These are phyloP conservation scores for Boletus rubescentipes DNA, from an alignment of 768 basidiomycete species.

Conservation along the genomic window DNA sequence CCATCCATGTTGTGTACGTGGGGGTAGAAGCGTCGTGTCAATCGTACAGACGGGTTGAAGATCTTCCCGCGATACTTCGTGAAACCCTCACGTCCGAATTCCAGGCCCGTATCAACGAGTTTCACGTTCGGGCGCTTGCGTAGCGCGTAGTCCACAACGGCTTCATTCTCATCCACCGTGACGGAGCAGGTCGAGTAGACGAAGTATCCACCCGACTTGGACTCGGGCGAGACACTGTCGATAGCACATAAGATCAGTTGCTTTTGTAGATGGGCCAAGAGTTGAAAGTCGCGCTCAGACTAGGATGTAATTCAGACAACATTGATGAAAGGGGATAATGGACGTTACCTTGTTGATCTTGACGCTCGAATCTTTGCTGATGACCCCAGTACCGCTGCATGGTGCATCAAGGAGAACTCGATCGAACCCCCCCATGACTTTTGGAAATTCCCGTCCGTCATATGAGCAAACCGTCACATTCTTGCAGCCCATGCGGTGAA, in stretches of 20 bases:
- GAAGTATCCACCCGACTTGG: constrained; percentile 88
- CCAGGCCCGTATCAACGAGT: constrained; percentile 89
- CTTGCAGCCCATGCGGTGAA: constrained; percentile 96
- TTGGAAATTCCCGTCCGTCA: constrained; percentile 96
- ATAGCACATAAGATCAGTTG: constrained; percentile 98
- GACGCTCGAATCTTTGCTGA: constrained; percentile 95
- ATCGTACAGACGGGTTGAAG: constrained; percentile 73
- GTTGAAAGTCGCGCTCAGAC: constrained; percentile 93
- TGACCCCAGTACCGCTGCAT: constrained; percentile 97
- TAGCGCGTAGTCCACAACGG: constrained; percentile 96
- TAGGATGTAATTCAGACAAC: constrained; percentile 31
- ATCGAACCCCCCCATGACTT: constrained; percentile 98
- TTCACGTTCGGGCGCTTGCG: constrained; percentile 91
- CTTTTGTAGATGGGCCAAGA: constrained; percentile 97
- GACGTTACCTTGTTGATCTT: constrained; percentile 90
- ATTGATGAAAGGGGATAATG: not conserved
- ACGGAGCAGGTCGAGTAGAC: constrained; percentile 99
- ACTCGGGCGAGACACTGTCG: constrained; percentile 88
- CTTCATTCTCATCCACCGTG: constrained; percentile 97
- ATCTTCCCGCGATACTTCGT: constrained; percentile 87
- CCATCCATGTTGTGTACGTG: constrained; percentile 99
- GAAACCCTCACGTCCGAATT: constrained; percentile 92
- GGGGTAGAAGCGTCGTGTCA: constrained; percentile 91
- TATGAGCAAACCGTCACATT: constrained; percentile 97
- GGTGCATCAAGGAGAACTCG: constrained; percentile 96